Evolutionary conservation across 345 rosid species (phyloP), one percentile per base, ranked within the genome.

Genomic region (Lepidium sativum): DNA sequence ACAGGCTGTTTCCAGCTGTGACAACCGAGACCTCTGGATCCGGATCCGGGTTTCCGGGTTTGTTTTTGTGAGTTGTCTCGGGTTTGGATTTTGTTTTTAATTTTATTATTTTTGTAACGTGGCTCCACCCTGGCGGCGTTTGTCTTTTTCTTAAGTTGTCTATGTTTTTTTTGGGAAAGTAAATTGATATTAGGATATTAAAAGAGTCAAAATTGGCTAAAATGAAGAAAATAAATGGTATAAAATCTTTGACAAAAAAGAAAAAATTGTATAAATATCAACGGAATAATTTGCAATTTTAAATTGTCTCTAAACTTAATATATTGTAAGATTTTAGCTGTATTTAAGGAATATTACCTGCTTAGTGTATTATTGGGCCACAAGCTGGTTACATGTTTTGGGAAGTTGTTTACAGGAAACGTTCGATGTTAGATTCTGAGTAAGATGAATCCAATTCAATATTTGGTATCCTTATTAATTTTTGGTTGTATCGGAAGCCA

Each of bases 1-100:
- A 88, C 99, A 94, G 97, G 74, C 97, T 94, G 97, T 88, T 76
- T 85, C 97, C 99, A 94, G 96, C 99, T 94, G 87, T 86, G 68
- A 40, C 68, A 15, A 62, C 88, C 87, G 83, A 79, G 54, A 29
- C 68, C 83, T 69, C 16, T 54, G 75, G 95, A 71, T 73, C 75
- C 78, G 82, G 83, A 20, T 33, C 1, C 52, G 32, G 56, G 2
- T 43, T 41, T 4, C 5, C 41, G 21, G 6, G 31, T 45, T 20
- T 44, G 18, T 42, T 49, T 68, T 16, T 15, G 6, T 63, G 55
- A 54, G 68, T 62, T 70, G 69, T 60, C 53, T 51, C 29, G 57
- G 67, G 54, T 70, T 45, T 13, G 54, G 42, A 6, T 54, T 9
- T 32, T 29, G 0, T 4, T 17, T 3, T 13, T n/a, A 1, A 29